Conservation (phyloP, 768 basidiomycete species). For the Coprinopsis strossmayeri region DNA sequence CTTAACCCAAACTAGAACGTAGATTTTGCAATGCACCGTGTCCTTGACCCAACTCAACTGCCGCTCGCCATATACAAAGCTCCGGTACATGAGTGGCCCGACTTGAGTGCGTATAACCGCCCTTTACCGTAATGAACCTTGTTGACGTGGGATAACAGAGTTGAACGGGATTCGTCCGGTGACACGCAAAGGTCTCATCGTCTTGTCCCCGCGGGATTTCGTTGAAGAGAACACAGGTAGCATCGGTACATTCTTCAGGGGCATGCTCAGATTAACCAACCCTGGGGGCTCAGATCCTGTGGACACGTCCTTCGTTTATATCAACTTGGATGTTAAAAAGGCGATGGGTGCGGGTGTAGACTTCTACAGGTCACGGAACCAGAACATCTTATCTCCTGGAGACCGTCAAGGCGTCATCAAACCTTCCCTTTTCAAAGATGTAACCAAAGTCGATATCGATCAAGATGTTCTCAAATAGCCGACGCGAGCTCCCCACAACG, state of each 20-base stretch:
- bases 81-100: background rate
- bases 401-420: constrained; percentile 7
- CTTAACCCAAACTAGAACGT: background rate
- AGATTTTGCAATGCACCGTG: background rate
- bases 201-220: background rate
- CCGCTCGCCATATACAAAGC: constrained; percentile 9
- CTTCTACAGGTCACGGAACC: constrained; percentile 12
- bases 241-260: constrained; percentile 4
- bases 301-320: constrained; percentile 9
- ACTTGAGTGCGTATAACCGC: constrained; percentile 4
- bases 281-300: background rate
- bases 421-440: constrained; percentile 9
- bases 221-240: constrained; percentile 6
- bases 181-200: background rate
- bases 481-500: background rate
- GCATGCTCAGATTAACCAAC: constrained; percentile 6
- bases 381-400: constrained; percentile 12
- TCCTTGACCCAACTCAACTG: background rate
- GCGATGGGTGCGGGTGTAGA: constrained; percentile 14
- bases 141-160: background rate
- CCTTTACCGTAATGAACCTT: background rate
- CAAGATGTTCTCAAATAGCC: background rate
- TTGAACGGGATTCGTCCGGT: background rate
- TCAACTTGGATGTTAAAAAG: constrained; percentile 12
- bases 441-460: constrained; percentile 4